These are phyloP conservation scores for Globisporangium carolinianum DNA, from an alignment of 352 stramenopile genomes.

Conservation along the genomic window DNA sequence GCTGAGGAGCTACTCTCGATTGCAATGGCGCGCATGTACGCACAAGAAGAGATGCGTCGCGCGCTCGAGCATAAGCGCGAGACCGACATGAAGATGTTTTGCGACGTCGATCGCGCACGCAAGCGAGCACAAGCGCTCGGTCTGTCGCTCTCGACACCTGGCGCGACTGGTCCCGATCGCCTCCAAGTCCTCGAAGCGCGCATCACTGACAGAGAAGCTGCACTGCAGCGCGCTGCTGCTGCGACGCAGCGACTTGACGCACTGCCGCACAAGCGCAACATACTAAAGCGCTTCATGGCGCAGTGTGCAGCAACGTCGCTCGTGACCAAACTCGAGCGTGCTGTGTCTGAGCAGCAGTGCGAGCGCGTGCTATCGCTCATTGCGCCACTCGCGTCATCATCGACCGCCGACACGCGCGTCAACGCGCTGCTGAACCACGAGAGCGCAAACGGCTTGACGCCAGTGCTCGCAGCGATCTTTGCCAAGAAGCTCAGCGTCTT, in stretches of 20 bases:
- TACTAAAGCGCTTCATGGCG: conserved; percentile 23
- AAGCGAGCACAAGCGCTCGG: conserved; percentile 24
- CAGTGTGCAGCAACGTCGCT: conserved; percentile 22
- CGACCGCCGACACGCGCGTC: not conserved
- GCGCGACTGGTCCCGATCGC: conserved; percentile 18
- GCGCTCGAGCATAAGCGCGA: conserved; percentile 24
- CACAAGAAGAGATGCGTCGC: conserved; percentile 15
- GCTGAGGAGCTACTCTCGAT: conserved; percentile 43
- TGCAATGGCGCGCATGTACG: conserved; percentile 26
- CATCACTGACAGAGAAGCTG: conserved; percentile 26
- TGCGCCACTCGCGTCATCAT: conserved; percentile 7
- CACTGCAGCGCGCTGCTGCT: conserved; percentile 14
- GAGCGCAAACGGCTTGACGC: conserved; percentile 48
- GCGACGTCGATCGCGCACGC: conserved; percentile 16
- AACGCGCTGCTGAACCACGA: conserved; percentile 34
- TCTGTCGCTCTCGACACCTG: conserved; percentile 26
- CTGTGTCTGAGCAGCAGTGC: conserved; percentile 32
- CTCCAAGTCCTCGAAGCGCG: conserved; percentile 25
- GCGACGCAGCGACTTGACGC: conserved; percentile 38
- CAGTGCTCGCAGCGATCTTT: conserved; percentile 41
- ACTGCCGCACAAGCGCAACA: conserved; percentile 24
- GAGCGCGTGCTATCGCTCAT: conserved; percentile 35
- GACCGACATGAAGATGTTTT: conserved; percentile 30
- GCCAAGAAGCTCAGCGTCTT: conserved; percentile 23
- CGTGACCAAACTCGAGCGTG: conserved; percentile 38